Evolutionary conservation across 129 eudicot species (phyloP), one percentile per base, ranked within the genome.

Genomic region (Artemisia argyi): DNA sequence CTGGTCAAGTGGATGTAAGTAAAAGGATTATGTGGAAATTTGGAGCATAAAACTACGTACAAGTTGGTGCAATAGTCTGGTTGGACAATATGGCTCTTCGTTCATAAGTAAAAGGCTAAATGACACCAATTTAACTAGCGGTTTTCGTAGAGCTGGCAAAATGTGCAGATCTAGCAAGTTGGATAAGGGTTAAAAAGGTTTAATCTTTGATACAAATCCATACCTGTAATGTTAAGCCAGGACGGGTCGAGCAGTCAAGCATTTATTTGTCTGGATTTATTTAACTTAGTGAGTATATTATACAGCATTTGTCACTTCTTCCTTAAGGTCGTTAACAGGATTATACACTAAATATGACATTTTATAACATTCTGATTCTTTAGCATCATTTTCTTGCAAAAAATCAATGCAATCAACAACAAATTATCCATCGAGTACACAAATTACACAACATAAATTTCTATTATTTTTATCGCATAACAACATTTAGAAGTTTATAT

Each of bases 1-100:
- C 91, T 88, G 77, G 67, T 20, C 47, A 64, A 73, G 57, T 50
- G 15, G 12, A 56, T 50, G 52, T 14, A 69, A 28, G 75, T 20
- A 61, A 51, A 10, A n/a, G 22, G 73, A 47, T 54, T 47, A 7
- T 12, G 4, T 58, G 47, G 28, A 50, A 61, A 61, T 11, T 49
- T 16, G 11, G 24, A 42, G 16, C 5, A 46, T 56, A 65, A 75
- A 65, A 52, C 4, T 42, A 47, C 46, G 11, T 46, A 16, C 12
- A 42, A 39, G 18, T 47, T 65, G 28, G 48, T 54, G 52, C 4
- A 35, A 35, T 14, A 61, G 30, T 59, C n/a, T 13, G 10, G 19
- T 15, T 16, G 57, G 58, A 19, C 26, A 62, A 57, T 17, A 3
- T 2, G 13, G 20, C 26, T 26, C 35, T 58, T 18, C 5, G 7